Conservation (phyloP, 2,329 filamentous ascomycete species). For the Furcasterigmium sp. region DNA sequence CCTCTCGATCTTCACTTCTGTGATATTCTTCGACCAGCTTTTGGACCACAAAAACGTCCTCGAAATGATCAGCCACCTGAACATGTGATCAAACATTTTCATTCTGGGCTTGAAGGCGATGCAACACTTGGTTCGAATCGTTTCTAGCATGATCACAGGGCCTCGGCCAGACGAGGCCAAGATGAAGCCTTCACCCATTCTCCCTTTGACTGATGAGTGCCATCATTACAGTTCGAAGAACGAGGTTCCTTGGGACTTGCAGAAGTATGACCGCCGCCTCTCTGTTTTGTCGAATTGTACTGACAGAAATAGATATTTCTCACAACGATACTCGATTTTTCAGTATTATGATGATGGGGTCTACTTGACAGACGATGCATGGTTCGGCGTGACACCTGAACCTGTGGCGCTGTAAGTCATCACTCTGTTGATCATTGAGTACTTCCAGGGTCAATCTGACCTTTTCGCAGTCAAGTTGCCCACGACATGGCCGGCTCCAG, state of each 20-base stretch:
- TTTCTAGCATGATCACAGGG: background rate
- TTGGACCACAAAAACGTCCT: too few relatives aligned
- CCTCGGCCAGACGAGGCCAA: constrained; percentile 7
- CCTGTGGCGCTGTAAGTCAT: constrained; percentile 70
- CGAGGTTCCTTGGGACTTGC: constrained; percentile 76
- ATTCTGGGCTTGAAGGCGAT: background rate
- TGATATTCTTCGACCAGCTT: too few relatives aligned
- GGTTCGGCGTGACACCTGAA: constrained; percentile 96
- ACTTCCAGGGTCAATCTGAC: background rate
- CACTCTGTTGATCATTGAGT: background rate
- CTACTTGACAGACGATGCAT: constrained; percentile 86
- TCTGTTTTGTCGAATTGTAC: background rate
- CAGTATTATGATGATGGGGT: constrained; percentile 82
- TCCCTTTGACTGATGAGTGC: constrained; percentile 56
- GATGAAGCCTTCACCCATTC: constrained; percentile 36
- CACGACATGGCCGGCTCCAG: constrained; percentile 57
- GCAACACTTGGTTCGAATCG: background rate
- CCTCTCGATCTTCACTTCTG: constrained; percentile 1
- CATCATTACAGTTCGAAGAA: constrained; percentile 67
- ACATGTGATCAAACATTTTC: too few relatives aligned
- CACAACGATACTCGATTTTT: constrained; percentile 84
- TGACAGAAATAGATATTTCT: constrained; percentile 66
- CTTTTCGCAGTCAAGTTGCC: constrained; percentile 63
- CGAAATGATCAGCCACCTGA: too few relatives aligned
- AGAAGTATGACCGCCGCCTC: constrained; percentile 59